These are phyloP conservation scores for Neofusicoccum parvum DNA, from an alignment of 2,329 filamentous ascomycete genomes.

Conservation along the genomic window DNA sequence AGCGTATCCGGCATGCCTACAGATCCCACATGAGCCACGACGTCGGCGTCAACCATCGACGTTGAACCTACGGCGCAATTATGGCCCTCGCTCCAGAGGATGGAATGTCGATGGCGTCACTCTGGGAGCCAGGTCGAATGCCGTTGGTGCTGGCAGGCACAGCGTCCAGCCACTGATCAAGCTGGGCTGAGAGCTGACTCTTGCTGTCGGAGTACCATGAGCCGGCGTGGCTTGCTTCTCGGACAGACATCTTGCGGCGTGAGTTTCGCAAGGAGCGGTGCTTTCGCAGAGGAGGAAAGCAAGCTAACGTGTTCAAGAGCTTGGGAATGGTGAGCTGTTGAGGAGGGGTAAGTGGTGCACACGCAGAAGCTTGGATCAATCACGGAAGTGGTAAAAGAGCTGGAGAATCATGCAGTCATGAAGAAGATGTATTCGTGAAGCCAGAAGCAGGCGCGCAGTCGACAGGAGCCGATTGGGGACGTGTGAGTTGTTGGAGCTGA, in stretches of 20 bases:
- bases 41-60: conserved; percentile 2
- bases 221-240: conserved; percentile 75
- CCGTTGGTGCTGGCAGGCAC: conserved; percentile 70
- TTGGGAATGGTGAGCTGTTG: conserved; percentile 6
- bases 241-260: conserved; percentile 35
- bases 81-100: conserved; percentile 76
- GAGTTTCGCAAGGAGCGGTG: background rate
- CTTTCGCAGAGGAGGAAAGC: background rate
- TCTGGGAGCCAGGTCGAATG: conserved; percentile 51
- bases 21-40: conserved; percentile 25
- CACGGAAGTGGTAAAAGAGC: background rate
- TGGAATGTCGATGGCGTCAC: conserved; percentile 57
- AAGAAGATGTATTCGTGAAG: background rate
- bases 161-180: conserved; percentile 72
- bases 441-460: background rate
- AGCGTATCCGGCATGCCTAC: conserved; percentile 87
- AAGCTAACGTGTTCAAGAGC: conserved; percentile 1
- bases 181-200: conserved; percentile 63
- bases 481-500: background rate
- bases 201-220: conserved; percentile 78
- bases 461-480: background rate
- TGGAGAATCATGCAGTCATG: background rate
- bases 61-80: conserved; percentile 78
- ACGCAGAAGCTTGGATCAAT: background rate
- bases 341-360: background rate